phyloP scores from a whole-genome alignment of 2,329 filamentous ascomycete species.

The Aspergillus sojae region DNA sequence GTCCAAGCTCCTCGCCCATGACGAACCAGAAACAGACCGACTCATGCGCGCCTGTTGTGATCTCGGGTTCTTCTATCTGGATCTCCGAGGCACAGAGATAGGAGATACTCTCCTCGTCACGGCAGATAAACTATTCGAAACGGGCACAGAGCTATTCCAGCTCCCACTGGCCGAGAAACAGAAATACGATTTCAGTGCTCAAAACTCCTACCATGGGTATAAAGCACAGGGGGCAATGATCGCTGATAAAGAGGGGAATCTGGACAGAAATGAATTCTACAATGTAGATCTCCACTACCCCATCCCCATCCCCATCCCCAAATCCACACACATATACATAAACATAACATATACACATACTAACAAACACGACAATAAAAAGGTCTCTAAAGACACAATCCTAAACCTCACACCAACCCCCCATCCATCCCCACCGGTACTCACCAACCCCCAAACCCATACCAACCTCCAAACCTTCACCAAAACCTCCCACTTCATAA shows the following conservation, averaged over 20 bases:
- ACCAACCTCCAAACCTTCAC: conserved; percentile 49
- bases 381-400: conserved; percentile 58
- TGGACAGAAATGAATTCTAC: conserved; percentile 58
- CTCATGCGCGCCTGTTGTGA: conserved; percentile 48
- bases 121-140: conserved; percentile 49
- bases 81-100: conserved; percentile 43
- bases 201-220: conserved; percentile 58
- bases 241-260: conserved; percentile 52
- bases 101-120: conserved; percentile 47
- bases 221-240: conserved; percentile 52
- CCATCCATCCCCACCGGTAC: conserved; percentile 47
- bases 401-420: conserved; percentile 39
- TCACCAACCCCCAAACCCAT: conserved; percentile 36
- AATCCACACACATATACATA: no score
- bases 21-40: conserved; percentile 37
- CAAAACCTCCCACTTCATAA: conserved; percentile 47
- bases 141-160: conserved; percentile 52
- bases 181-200: conserved; percentile 56
- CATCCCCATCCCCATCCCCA: not conserved
- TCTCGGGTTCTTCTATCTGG: conserved; percentile 61
- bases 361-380: no score
- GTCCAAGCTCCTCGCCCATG: conserved; percentile 38
- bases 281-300: conserved; percentile 44
- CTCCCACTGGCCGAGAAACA: conserved; percentile 54
- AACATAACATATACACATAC: no score